Evolutionary conservation across 768 basidiomycete species (phyloP).

Genomic region (Chalciporus chontae): DNA sequence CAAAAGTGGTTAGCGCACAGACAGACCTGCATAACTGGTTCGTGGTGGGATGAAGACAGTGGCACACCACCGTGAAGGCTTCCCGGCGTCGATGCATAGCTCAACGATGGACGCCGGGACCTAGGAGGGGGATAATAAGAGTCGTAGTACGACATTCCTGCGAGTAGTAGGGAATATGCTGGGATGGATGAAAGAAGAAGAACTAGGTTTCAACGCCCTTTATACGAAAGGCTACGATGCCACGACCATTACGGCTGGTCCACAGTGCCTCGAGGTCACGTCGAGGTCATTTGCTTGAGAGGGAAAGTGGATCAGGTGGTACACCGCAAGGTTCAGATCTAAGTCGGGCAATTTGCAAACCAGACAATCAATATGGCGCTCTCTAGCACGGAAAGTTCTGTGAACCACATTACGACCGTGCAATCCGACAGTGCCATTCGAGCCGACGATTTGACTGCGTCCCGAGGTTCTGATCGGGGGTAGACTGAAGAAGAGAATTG

Average conservation of each 20-base stretch:
- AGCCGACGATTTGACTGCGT: background rate
- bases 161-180: conserved; percentile 7
- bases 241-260: conserved; percentile 16
- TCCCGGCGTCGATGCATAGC: conserved; percentile 27
- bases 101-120: conserved; percentile 33
- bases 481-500: background rate
- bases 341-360: conserved; percentile 22
- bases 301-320: conserved; percentile 17
- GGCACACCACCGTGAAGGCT: conserved; percentile 22
- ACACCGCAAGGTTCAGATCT: conserved; percentile 10
- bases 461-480: background rate
- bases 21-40: conserved; percentile 42
- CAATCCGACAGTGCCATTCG: conserved; percentile 14
- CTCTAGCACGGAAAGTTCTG: conserved; percentile 1
- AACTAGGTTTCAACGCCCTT: conserved; percentile 6
- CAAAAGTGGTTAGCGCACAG: background rate
- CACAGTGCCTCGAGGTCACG: conserved; percentile 29
- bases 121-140: conserved; percentile 31
- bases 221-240: conserved; percentile 20
- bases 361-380: conserved; percentile 10
- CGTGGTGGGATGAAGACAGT: conserved; percentile 40
- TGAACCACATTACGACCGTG: conserved; percentile 2
- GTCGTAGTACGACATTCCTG: conserved; percentile 44
- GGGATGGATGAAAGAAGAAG: conserved; percentile 4
- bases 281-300: conserved; percentile 17